Percentiles rank a stretch among this genome's conserved stretches.
These are phyloP conservation scores for Pyrrhoderma lamaoense DNA, from an alignment of 1,284 basidiomycete species.

Conservation along the genomic window DNA sequence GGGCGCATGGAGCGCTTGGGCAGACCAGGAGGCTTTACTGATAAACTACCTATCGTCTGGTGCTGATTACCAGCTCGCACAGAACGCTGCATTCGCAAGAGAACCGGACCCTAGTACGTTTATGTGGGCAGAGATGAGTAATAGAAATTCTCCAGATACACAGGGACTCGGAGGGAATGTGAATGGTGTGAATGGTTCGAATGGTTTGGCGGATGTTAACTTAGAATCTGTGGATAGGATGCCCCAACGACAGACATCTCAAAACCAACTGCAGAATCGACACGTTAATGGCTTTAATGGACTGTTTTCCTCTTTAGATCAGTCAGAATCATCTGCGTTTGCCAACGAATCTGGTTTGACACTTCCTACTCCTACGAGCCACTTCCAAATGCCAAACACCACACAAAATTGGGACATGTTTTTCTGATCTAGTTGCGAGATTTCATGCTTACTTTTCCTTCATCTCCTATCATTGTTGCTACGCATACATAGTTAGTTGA, in stretches of 20 bases:
- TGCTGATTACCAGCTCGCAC: constrained; percentile 13
- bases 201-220: not conserved
- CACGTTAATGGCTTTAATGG: not conserved
- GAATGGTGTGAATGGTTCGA: not conserved
- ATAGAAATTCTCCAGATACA: constrained; percentile 10
- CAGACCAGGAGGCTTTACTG: constrained; percentile 17
- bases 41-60: constrained; percentile 18
- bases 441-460: no score
- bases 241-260: not conserved
- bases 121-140: constrained; percentile 15
- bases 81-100: constrained; percentile 13
- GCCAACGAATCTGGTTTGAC: constrained; percentile 1
- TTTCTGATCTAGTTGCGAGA: constrained; percentile 3
- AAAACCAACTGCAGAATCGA: not conserved
- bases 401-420: constrained; percentile 10
- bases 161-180: no score
- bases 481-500: no score
- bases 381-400: constrained; percentile 1
- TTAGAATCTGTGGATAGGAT: not conserved
- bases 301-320: not conserved
- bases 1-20: constrained; percentile 16
- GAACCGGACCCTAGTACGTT: constrained; percentile 15
- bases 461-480: not conserved
- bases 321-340: constrained; percentile 1
- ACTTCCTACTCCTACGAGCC: constrained; percentile 1